Evolutionary conservation across 2,329 filamentous ascomycete genomes (phyloP).

Genomic region (Penicillium crustosum): DNA sequence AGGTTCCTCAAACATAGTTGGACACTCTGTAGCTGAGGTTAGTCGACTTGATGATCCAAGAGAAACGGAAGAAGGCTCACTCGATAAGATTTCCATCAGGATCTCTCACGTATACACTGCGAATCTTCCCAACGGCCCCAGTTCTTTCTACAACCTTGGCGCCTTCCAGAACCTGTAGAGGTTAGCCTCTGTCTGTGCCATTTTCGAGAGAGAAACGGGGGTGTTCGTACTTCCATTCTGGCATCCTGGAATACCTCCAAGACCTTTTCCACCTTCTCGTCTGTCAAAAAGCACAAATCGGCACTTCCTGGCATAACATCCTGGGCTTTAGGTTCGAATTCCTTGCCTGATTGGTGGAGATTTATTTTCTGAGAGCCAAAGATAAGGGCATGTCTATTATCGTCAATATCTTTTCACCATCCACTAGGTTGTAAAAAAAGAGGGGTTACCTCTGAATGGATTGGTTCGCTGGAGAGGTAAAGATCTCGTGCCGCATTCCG

Average conservation of each 20-base stretch:
- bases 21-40: background rate
- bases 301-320: slow-evolving; percentile 57
- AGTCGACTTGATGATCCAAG: background rate
- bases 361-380: slow-evolving; percentile 64
- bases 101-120: slow-evolving; percentile 61
- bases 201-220: background rate
- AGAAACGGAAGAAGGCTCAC: slow-evolving; percentile 41
- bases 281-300: slow-evolving; percentile 61
- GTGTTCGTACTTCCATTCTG: slow-evolving; percentile 42
- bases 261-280: slow-evolving; percentile 52
- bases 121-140: slow-evolving; percentile 55
- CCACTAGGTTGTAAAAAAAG: background rate
- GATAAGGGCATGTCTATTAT: slow-evolving; percentile 52
- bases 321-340: slow-evolving; percentile 61
- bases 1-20: background rate
- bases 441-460: slow-evolving; percentile 22
- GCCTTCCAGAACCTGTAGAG: slow-evolving; percentile 46
- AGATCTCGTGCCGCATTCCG: slow-evolving; percentile 58
- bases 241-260: slow-evolving; percentile 41
- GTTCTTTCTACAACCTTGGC: slow-evolving; percentile 55
- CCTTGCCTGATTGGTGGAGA: slow-evolving; percentile 57
- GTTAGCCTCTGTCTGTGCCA: slow-evolving; percentile 7
- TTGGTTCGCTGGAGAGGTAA: slow-evolving; percentile 45
- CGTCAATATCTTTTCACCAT: slow-evolving; percentile 2
- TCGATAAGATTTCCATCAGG: slow-evolving; percentile 64